Percentiles rank a stretch among this genome's conserved stretches.
Conservation (phyloP, 441 rosid species). For the Gossypium trilobum region DNA sequence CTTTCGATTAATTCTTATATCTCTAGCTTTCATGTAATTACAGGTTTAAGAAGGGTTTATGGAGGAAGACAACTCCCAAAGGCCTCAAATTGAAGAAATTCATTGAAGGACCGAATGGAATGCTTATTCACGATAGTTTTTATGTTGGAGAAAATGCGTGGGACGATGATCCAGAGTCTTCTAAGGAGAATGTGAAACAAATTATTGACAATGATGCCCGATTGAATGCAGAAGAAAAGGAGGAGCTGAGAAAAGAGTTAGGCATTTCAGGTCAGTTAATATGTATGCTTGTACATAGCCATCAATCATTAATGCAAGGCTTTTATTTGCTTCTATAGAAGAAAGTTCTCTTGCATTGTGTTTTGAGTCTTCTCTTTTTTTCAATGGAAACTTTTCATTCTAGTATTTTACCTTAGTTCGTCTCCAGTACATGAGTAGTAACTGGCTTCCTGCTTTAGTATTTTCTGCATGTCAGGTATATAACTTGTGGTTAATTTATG, state of each 20-base stretch:
- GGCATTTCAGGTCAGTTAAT: slow-evolving; percentile 53
- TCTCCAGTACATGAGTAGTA: neutral
- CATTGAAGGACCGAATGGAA: slow-evolving; percentile 69
- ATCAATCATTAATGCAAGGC: neutral
- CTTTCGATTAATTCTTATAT: neutral
- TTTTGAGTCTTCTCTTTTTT: neutral
- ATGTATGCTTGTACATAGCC: slow-evolving; percentile 12
- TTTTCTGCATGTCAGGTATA: neutral
- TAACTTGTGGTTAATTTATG: neutral
- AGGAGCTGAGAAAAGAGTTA: slow-evolving; percentile 53
- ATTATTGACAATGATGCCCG: slow-evolving; percentile 44
- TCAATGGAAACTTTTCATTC: neutral
- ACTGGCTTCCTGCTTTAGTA: neutral
- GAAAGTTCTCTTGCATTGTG: neutral
- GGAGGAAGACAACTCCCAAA: slow-evolving; percentile 81
- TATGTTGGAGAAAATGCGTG: slow-evolving; percentile 93
- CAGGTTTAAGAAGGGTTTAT: slow-evolving; percentile 77
- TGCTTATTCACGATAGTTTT: slow-evolving; percentile 61
- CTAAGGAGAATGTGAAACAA: slow-evolving; percentile 43
- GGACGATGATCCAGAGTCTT: slow-evolving; percentile 56
- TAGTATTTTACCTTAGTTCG: slow-evolving; percentile 1
- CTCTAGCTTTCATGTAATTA: slow-evolving; percentile 11
- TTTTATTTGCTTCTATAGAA: neutral
- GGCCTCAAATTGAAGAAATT: slow-evolving; percentile 83
- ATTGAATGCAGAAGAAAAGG: slow-evolving; percentile 55